A percentile compares a stretch with the other conserved stretches of the same genome.
These are phyloP conservation scores for Nakazawaea wyomingensis DNA, from an alignment of 805 yeast species.

Conservation along the genomic window DNA sequence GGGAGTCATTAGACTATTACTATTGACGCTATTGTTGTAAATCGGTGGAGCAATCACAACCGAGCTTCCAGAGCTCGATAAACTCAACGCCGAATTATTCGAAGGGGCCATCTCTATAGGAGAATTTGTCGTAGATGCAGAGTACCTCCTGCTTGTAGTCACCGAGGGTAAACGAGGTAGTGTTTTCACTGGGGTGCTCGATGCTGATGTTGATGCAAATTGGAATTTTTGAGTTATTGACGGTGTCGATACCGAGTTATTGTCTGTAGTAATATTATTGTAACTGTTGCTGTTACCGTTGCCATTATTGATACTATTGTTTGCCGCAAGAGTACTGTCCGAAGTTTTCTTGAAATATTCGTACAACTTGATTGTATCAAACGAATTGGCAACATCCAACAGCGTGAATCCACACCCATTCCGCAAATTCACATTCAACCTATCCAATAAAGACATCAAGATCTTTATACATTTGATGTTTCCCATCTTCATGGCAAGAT, in stretches of 20 bases:
- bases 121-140: constrained; percentile 20
- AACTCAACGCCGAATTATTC: constrained; percentile 3
- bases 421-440: constrained; percentile 40
- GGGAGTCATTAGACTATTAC: not conserved
- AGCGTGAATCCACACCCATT: constrained; percentile 67
- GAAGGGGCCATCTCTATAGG: constrained; percentile 11
- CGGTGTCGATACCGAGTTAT: constrained; percentile 25
- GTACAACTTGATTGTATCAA: constrained; percentile 32
- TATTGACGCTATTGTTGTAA: too few species aligned
- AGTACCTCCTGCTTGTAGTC: constrained; percentile 22
- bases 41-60: not conserved
- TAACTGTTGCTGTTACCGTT: too few species aligned
- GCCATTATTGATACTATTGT: constrained; percentile 19
- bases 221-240: constrained; percentile 13
- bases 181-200: constrained; percentile 17
- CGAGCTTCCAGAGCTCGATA: constrained; percentile 3
- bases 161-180: constrained; percentile 29
- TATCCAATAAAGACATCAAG: constrained; percentile 32
- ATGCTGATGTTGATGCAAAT: not conserved
- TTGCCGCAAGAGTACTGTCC: constrained; percentile 12
- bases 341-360: constrained; percentile 3
- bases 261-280: too few species aligned
- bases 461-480: constrained; percentile 50
- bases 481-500: constrained; percentile 73
- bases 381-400: constrained; percentile 51